Evolutionary conservation across 1,284 basidiomycete species (phyloP), one percentile per base, ranked within the genome.

Genomic region (Tremellales sp.): DNA sequence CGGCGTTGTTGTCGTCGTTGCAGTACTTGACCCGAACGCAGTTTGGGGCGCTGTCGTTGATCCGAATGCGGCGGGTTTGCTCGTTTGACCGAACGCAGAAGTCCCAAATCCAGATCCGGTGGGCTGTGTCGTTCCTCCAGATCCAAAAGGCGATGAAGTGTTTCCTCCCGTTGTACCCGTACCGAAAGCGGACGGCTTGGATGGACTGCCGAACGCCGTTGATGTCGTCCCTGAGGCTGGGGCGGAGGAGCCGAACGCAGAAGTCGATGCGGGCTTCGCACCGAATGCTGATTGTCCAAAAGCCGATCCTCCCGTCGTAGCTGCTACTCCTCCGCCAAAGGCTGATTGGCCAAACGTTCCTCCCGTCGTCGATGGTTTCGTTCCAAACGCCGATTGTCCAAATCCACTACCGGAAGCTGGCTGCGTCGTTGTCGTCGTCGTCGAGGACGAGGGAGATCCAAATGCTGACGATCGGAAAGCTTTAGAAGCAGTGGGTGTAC

Each of bases 11-110:
- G 48, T 48, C 4, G 39, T 22, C 8, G 21, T 17, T n/a, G 50
- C 7, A n/a, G 60, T 22, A 80, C 67, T 41, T 78, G 70, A 33
- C 52, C 65, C 58, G 84, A 83, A 67, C 84, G 86, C 51, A 77
- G 78, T 57, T 80, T 79, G 43, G 72, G 57, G 12, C 76, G 79
- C 1, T 78, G 78, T 56, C 72, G 54, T 5, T 21, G 19, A 29
- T 37, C 65, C 63, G 31, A 67, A 66, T 12, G 63, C 56, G 42
- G 46, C 48, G 11, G 53, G 45, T 31, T 54, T 51, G 15, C 52
- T 39, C 11, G 52, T 17, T 29, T 57, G 56, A 33, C 55, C 55
- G 40, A 57, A 57, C 3, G 43, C 51, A 4, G 60, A 45, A 19
- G 43, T 15, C 3, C 60, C 63, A 51, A 65, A 65, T 3, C 52